Evolutionary conservation across 2,329 filamentous ascomycete genomes (phyloP).

Genomic region (Aureobasidium sp.): DNA sequence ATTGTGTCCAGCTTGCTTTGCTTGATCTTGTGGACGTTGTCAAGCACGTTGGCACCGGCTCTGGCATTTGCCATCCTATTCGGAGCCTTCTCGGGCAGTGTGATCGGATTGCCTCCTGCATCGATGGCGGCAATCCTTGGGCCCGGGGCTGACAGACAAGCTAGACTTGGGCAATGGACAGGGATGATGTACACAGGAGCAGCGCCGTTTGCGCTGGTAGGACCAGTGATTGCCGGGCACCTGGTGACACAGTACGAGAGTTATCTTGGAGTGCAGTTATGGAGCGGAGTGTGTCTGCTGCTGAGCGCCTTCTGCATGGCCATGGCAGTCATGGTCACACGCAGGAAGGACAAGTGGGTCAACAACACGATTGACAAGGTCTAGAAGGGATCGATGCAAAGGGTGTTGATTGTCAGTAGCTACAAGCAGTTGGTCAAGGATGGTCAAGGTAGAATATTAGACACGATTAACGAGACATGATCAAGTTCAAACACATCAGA

Average conservation of each 20-base stretch:
- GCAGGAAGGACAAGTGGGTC: not conserved
- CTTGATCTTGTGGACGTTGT: slow-evolving; percentile 39
- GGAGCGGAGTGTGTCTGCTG: slow-evolving; percentile 39
- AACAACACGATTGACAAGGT: not conserved
- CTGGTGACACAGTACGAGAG: slow-evolving; percentile 36
- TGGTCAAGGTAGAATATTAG: too few relatives aligned
- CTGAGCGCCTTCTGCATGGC: slow-evolving; percentile 38
- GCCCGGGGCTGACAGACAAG: slow-evolving; percentile 24
- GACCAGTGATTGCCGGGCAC: slow-evolving; percentile 43
- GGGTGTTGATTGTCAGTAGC: too few relatives aligned
- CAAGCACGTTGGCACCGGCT: slow-evolving; percentile 32
- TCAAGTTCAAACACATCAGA: not conserved
- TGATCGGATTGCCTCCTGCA: slow-evolving; percentile 46
- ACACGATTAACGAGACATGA: not conserved
- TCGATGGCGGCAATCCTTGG: slow-evolving; percentile 43
- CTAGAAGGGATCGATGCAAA: too few relatives aligned
- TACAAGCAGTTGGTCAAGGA: too few relatives aligned
- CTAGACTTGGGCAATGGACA: slow-evolving; percentile 45
- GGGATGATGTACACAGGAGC: slow-evolving; percentile 47
- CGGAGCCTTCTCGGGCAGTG: slow-evolving; percentile 42
- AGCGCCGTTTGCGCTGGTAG: slow-evolving; percentile 39
- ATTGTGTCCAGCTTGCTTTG: slow-evolving; percentile 37
- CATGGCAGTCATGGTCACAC: slow-evolving; percentile 20
- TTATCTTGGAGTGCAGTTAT: slow-evolving; percentile 42
- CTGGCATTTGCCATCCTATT: slow-evolving; percentile 45